Evolutionary conservation across 2,329 filamentous ascomycete species (phyloP).

Genomic region (Ophiocordyceps robertsii): DNA sequence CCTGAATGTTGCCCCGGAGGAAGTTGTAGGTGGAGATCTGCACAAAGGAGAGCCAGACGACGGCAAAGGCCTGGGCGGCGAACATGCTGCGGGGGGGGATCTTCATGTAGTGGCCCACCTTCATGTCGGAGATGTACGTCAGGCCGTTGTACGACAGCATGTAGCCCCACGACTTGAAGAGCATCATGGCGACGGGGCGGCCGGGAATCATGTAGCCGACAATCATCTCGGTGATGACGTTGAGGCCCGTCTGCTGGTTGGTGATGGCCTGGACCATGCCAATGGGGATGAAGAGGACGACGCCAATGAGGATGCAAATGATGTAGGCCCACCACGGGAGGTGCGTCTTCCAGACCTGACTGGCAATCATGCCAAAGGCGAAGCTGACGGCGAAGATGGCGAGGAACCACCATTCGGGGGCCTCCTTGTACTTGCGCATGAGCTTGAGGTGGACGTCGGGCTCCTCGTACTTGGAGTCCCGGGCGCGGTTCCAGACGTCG

Average conservation of each 20-base stretch:
- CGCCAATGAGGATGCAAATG: slow-evolving; percentile 24
- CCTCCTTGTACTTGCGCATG: slow-evolving; percentile 42
- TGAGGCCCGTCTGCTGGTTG: slow-evolving; percentile 32
- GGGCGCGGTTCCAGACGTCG: slow-evolving; percentile 26
- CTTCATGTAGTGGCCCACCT: slow-evolving; percentile 40
- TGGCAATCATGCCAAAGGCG: slow-evolving; percentile 28
- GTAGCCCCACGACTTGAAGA: slow-evolving; percentile 34
- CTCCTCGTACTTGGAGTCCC: slow-evolving; percentile 22
- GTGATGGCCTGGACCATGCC: slow-evolving; percentile 34
- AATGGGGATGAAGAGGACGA: slow-evolving; percentile 27
- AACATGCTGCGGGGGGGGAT: slow-evolving; percentile 37
- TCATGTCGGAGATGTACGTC: slow-evolving; percentile 34
- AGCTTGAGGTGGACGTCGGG: slow-evolving; percentile 38
- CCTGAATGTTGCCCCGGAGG: slow-evolving; percentile 31
- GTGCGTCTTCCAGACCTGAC: slow-evolving; percentile 23
- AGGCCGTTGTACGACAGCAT: slow-evolving; percentile 32
- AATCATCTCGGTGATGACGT: slow-evolving; percentile 34
- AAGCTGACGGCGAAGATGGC: slow-evolving; percentile 32
- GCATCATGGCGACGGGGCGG: slow-evolving; percentile 34
- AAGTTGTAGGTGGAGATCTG: slow-evolving; percentile 25
- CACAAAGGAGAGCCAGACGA: slow-evolving; percentile 24
- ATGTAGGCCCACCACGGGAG: slow-evolving; percentile 30
- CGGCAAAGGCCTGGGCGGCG: slow-evolving; percentile 26
- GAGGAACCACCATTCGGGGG: slow-evolving; percentile 44
- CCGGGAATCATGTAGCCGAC: slow-evolving; percentile 34